Base-by-base conservation (phyloP, 495 filamentous ascomycete genomes). In the Apodospora peruviana region DNA sequence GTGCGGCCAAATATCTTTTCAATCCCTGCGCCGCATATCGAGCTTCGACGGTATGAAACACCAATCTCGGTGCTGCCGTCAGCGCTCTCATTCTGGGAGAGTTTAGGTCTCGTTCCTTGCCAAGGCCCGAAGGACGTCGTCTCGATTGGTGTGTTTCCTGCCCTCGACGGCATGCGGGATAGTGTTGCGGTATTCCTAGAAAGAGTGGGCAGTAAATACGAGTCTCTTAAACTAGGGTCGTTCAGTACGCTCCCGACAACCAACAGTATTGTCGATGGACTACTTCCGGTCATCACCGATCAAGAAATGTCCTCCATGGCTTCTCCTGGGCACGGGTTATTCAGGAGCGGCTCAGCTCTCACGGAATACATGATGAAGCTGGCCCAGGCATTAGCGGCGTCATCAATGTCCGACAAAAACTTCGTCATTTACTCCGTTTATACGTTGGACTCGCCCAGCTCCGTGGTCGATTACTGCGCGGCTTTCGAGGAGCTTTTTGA, bases 401-500 rank as follows among this genome's bases (percentile, higher is more conserved):
- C 60, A 45, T 27, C 58, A 0, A 47, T 58, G 38, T 61, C 68
- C 29, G 64, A 68, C 45, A 65, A 62, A 37, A 91, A 87, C 47
- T 80, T 87, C 40, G 88, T 96, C 16, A 71, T 96, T n/a, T 95
- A 90, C 59, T 83, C 95, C 35, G 69, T 95, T 39, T 90, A 96
- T 58, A 82, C 84, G 0, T 86, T 88, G 34, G 70, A 79, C 5
- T 70, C 79, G 43, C 70, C 82, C 14, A 71, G 75, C 22, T 78
- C 84, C 11, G 72, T 90, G 11, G 82, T 88, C 19, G 80, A 90
- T 53, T 80, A 91, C 8, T 95, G 88, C 57, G 75, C 81, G 10
- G 86, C 84, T 16, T 95, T 94, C 60, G 82, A 84, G 62, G 71
- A 78, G 27, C 77, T 97, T 11, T 85, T 84, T 55, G 82, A 89